Evolutionary conservation across 148 eudicot genomes (phyloP), one percentile per base, ranked within the genome.

Genomic region (Camellia granthamiana): DNA sequence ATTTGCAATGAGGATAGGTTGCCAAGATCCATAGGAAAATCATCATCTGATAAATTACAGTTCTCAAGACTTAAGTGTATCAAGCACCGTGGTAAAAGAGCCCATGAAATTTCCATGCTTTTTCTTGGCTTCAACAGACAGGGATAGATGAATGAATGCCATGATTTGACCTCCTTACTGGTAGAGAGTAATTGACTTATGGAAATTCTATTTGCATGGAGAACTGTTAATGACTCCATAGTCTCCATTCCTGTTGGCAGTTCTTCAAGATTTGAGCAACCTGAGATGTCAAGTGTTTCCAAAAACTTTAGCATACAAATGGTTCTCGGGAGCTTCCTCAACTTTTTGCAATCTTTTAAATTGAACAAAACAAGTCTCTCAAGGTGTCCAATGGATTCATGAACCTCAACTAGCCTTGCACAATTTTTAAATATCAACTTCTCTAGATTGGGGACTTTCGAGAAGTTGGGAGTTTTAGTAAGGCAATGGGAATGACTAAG

Each of bases 371-470:
- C 61, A 2, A 80, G 82, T 43, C 3, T 8, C 60, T 61, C 14
- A 10, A 80, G 68, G 69, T 51, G 4, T 62, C 21, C 58, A 21
- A 80, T 80, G 2, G 82, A 80, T 61, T 80, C 77, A 80, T 72
- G 54, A 62, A 80, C 55, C 69, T 61, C 14, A 5, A 1, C 44
- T 52, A 80, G 73, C 6, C 72, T 72, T 7, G 0, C 2, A n/a
- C 82, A 80, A 47, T 64, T 69, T 54, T 80, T 19, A 2, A 80
- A 44, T 38, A 15, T 47, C 19, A 80, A 21, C 4, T 62, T 63
- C 47, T 80, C 63, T 3, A 47, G 51, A 47, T 74, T 52, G 18
- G 77, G 82, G 10, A 73, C 60, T 2, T 9, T 49, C 0, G 13
- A 15, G 19, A 80, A 80, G 70, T 80, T 19, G 7, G 49, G 78